phyloP scores from a whole-genome alignment of 768 basidiomycete genomes.

The Lactarius akahatsu region DNA sequence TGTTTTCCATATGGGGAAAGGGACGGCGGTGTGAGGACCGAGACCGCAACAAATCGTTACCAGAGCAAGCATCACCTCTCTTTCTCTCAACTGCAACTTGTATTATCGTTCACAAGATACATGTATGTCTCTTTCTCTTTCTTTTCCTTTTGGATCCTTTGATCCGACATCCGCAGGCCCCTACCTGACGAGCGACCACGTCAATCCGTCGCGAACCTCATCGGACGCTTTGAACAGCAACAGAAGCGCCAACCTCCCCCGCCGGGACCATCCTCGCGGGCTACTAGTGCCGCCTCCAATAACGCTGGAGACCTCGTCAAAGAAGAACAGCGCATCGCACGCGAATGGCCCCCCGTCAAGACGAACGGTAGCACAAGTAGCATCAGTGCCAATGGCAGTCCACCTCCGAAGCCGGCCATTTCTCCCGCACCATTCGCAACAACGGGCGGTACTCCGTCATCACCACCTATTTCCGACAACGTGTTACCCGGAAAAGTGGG shows the following conservation, averaged over 20 bases:
- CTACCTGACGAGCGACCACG: conserved; percentile 87
- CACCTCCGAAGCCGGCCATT: background rate
- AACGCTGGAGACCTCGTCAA: conserved; percentile 60
- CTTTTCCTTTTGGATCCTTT: conserved; percentile 7
- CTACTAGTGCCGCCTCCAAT: conserved; percentile 67
- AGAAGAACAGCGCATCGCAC: conserved; percentile 67
- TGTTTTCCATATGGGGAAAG: background rate
- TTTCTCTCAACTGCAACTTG: background rate
- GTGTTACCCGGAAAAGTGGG: background rate
- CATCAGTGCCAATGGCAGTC: background rate
- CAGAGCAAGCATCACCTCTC: background rate
- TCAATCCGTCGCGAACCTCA: conserved; percentile 85
- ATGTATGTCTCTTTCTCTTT: conserved; percentile 18
- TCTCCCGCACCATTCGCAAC: conserved; percentile 8
- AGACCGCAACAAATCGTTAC: background rate
- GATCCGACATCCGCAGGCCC: conserved; percentile 50
- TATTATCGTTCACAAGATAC: background rate
- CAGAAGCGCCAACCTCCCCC: conserved; percentile 57
- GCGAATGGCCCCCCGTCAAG: conserved; percentile 66
- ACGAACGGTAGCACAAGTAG: conserved; percentile 9
- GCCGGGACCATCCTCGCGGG: conserved; percentile 43
- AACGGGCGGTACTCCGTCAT: background rate
- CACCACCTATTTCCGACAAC: background rate
- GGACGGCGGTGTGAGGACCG: background rate
- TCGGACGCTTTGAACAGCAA: conserved; percentile 80